Percentiles rank a stretch among this genome's conserved stretches.
phyloP scores from a whole-genome alignment of 768 basidiomycete genomes.

The Boletus vermiculosoides region DNA sequence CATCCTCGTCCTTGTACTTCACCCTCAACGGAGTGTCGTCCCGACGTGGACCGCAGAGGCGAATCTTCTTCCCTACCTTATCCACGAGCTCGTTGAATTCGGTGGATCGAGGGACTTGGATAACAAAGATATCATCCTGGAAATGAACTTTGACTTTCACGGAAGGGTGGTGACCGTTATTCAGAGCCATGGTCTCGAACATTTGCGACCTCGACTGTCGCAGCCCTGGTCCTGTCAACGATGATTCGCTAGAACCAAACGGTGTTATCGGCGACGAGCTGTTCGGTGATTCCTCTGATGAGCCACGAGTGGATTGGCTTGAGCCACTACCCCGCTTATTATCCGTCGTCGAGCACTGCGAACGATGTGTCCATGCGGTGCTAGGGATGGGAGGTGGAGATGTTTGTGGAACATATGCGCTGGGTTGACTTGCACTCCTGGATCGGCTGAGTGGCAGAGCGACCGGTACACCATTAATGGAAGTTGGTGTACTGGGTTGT shows the following conservation, averaged over 20 bases:
- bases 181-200: conserved; percentile 42
- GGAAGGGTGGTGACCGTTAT: conserved; percentile 38
- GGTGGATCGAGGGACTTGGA: conserved; percentile 79
- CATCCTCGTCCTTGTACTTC: conserved; percentile 91
- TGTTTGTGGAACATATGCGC: conserved; percentile 57
- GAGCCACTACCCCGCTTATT: conserved; percentile 82
- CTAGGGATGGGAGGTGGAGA: conserved; percentile 54
- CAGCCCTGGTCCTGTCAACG: conserved; percentile 56
- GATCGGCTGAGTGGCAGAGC: conserved; percentile 50
- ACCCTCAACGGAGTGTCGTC: conserved; percentile 81
- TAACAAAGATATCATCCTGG: conserved; percentile 93
- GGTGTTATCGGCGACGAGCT: conserved; percentile 87
- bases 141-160: conserved; percentile 95
- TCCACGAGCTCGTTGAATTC: conserved; percentile 84
- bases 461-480: conserved; percentile 18
- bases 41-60: conserved; percentile 79
- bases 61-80: conserved; percentile 90
- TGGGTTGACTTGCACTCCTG: conserved; percentile 79
- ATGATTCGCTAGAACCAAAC: conserved; percentile 87
- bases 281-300: conserved; percentile 83
- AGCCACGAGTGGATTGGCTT: conserved; percentile 73
- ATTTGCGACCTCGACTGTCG: conserved; percentile 55
- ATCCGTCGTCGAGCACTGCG: conserved; percentile 38
- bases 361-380: conserved; percentile 48
- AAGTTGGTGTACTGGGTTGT: conserved; percentile 38